Evolutionary conservation across 257 asterid species (phyloP).

Genomic region (Solanum neorickii): DNA sequence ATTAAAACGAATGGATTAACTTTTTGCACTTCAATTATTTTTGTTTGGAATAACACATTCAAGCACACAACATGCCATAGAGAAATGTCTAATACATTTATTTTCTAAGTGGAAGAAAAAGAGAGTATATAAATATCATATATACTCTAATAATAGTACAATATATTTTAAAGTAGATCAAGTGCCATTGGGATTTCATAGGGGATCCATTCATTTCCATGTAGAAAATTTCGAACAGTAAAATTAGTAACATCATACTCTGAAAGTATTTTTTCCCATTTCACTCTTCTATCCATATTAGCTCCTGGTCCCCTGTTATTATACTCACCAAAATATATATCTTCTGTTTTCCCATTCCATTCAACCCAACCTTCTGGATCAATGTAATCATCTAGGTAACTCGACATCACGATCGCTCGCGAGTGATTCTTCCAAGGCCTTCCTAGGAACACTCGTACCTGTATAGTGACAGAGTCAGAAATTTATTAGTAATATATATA

Average conservation of each 20-base stretch:
- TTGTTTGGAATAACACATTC: background rate
- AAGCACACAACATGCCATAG: background rate
- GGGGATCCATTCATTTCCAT: background rate
- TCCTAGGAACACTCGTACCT: background rate
- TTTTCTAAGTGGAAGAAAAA: background rate
- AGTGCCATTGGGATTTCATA: background rate
- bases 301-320: background rate
- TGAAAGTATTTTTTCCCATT: background rate
- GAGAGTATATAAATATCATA: background rate
- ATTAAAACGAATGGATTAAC: too few relatives aligned
- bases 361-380: slow-evolving; percentile 3
- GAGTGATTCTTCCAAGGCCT: background rate
- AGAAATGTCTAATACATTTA: background rate
- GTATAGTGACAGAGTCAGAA: background rate
- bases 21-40: background rate
- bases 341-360: background rate
- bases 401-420: background rate
- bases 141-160: background rate
- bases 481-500: background rate
- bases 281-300: background rate
- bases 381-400: background rate
- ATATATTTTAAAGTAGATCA: background rate
- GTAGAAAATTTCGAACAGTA: background rate
- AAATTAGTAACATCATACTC: background rate
- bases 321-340: slow-evolving; percentile 1